Evolutionary conservation across 495 filamentous ascomycete species (phyloP), one percentile per base, ranked within the genome.

Genomic region (Neurospora africana): DNA sequence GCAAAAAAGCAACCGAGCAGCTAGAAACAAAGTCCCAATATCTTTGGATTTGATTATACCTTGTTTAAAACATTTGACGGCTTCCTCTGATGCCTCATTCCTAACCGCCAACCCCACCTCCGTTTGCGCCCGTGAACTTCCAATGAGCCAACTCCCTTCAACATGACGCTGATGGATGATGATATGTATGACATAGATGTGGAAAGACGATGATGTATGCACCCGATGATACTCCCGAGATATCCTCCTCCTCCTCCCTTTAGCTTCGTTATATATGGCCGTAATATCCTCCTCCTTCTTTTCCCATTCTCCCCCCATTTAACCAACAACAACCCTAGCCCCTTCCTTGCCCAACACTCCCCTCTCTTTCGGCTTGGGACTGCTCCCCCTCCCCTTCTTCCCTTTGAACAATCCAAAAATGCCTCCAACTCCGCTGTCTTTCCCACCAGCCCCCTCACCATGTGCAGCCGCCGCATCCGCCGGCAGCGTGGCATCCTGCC

Each of bases 301-400:
- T 8, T 61, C 21, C 21, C 43, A 44, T 44, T 11, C 53, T 65
- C 27, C 6, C 5, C 39, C 2, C 21, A 27, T 39, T 69, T 72
- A 84, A 75, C 85, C 83, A 68, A 93, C 86, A 43, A 93, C 84
- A 37, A 93, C 90, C 76, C 95, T 86, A 23, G 95, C 94, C 8
- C 95, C 95, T 78, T 99, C 95, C 78, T 97, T 97, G 70, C 95
- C 96, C 73, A 99, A 79, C 67, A 99, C 94, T 68, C 95, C 95
- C 21, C 92, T 85, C 79, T 99, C 95, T 79, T 93, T 93, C 58
- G 94, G 94, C 81, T 97, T 97, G 10, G 95, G 95, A 78, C 94
- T 97, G 77, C 91, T 88, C 68, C 93, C 93, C 47, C 95, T 86
- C 6, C 94, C 94, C 84, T 92, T 97, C 84, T 95, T 96, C 72